Conservation (phyloP, 2,329 filamentous ascomycete species). For the Aspergillus sp. region DNA sequence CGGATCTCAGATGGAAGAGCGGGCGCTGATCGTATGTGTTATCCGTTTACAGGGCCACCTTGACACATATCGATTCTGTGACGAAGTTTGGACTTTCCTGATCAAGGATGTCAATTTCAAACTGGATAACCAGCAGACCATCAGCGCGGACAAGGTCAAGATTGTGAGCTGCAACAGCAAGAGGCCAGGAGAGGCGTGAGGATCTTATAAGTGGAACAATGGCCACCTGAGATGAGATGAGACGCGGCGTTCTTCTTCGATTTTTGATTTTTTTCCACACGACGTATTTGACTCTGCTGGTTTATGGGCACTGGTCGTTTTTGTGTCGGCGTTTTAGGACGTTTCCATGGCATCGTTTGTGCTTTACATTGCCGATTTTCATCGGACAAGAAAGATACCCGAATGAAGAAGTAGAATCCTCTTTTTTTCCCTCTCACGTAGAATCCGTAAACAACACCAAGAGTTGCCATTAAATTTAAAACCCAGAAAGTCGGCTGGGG, state of each 20-base stretch:
- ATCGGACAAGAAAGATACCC: constrained; percentile 9
- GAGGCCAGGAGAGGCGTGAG: constrained; percentile 59
- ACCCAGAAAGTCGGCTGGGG: neutral
- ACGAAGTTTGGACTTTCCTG: constrained; percentile 99
- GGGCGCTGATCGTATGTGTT: neutral
- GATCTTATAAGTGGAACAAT: neutral
- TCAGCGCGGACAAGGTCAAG: constrained; percentile 90
- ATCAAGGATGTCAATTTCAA: constrained; percentile 99
- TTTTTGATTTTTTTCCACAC: neutral
- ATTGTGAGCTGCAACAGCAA: constrained; percentile 98
- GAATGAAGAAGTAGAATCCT: constrained; percentile 1
- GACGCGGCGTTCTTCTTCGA: constrained; percentile 12
- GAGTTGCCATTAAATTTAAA: too few species aligned
- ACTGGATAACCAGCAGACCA: constrained; percentile 75
- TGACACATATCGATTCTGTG: constrained; percentile 98
- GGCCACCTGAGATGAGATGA: constrained; percentile 1
- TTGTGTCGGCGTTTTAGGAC: constrained; percentile 12
- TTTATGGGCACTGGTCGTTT: constrained; percentile 4
- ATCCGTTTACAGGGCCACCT: constrained; percentile 71
- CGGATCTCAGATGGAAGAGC: neutral
- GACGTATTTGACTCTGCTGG: neutral
- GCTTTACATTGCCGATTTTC: neutral
- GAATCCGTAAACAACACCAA: too few species aligned
- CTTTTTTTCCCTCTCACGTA: neutral
- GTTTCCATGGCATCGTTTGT: constrained; percentile 2